Percentiles rank a stretch among this genome's conserved stretches.
These are phyloP conservation scores for Ambrosia artemisiifolia DNA, from an alignment of 129 eudicot species.

Conservation along the genomic window DNA sequence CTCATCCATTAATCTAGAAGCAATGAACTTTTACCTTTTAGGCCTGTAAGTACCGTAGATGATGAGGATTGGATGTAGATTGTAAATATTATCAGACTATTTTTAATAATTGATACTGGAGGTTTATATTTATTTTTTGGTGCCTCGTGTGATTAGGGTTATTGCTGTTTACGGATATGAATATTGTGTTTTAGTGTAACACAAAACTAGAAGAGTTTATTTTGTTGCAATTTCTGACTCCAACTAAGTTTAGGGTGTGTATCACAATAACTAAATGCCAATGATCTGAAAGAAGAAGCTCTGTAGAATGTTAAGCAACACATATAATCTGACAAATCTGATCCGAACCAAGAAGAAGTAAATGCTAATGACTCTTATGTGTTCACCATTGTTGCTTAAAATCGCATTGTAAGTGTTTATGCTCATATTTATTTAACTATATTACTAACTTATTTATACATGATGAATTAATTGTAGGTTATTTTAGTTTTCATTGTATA, in stretches of 20 bases:
- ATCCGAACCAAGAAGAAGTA: no score
- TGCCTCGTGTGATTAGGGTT: neutral
- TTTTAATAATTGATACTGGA: neutral
- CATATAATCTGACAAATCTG: no score
- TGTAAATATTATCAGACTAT: neutral
- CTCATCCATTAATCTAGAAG: neutral
- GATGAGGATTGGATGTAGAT: constrained; percentile 3
- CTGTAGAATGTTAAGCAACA: no score
- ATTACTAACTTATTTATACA: no score
- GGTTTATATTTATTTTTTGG: neutral
- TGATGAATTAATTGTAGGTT: no score
- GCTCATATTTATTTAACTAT: no score
- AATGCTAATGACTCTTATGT: no score
- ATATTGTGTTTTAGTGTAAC: neutral
- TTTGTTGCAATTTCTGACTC: neutral
- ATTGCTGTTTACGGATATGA: neutral
- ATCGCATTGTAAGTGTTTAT: no score
- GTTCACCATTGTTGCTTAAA: no score
- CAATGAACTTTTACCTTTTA: neutral
- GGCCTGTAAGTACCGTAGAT: neutral
- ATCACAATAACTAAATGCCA: no score
- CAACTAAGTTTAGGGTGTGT: neutral
- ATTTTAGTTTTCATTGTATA: no score
- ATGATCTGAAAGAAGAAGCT: no score
- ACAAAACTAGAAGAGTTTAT: neutral